Conservation (phyloP, 805 yeast genomes). For the Kazachstania taianensis region DNA sequence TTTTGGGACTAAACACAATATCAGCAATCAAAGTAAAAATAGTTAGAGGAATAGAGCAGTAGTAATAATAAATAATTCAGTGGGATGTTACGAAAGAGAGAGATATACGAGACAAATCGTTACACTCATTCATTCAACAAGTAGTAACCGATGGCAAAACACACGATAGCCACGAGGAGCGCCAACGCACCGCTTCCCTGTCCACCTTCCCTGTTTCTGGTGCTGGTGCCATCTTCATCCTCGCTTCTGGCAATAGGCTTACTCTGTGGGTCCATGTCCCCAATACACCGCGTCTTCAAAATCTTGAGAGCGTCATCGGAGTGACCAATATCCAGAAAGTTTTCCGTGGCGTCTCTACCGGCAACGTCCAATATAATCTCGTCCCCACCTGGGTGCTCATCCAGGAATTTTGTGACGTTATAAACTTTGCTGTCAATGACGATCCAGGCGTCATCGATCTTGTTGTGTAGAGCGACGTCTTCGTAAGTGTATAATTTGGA, state of each 20-base stretch:
- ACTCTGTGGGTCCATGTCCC: conserved; percentile 64
- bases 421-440: conserved; percentile 75
- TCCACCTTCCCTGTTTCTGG: conserved; percentile 41
- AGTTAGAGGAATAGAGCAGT: no score
- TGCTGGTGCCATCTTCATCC: conserved; percentile 22
- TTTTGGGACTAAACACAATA: no score
- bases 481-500: conserved; percentile 47
- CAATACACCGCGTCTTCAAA: conserved; percentile 58
- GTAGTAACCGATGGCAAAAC: conserved; percentile 23
- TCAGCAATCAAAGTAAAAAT: no score
- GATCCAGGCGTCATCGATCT: conserved; percentile 78
- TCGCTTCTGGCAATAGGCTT: conserved; percentile 14
- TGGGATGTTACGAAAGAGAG: no score
- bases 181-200: conserved; percentile 71
- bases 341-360: conserved; percentile 74
- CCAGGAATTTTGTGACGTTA: conserved; percentile 55
- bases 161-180: conserved; percentile 55
- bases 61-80: no score
- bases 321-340: conserved; percentile 90
- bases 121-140: no score
- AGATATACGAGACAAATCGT: no score
- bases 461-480: conserved; percentile 63
- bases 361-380: conserved; percentile 72
- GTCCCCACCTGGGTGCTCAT: conserved; percentile 69
- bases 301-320: conserved; percentile 89